A percentile compares a stretch with the other conserved stretches of the same genome.
These are phyloP conservation scores for Fusarium praegraminearum DNA, from an alignment of 2,329 filamentous ascomycete species.

Conservation along the genomic window DNA sequence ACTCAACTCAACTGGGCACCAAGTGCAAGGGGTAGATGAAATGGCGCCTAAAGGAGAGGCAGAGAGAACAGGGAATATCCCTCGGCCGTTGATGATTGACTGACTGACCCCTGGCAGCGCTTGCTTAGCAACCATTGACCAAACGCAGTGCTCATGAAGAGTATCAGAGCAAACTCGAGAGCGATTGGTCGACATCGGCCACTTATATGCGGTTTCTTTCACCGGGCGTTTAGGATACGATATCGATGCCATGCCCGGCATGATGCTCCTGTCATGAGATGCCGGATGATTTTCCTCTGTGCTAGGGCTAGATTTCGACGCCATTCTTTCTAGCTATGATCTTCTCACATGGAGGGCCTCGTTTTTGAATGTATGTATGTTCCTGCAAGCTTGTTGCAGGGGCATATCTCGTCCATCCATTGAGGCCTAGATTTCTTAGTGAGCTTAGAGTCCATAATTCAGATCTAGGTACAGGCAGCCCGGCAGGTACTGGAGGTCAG, in stretches of 20 bases:
- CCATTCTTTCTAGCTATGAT: constrained; percentile 34
- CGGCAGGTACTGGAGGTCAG: neutral
- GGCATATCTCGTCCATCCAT: neutral
- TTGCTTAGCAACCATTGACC: constrained; percentile 47
- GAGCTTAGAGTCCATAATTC: constrained; percentile 11
- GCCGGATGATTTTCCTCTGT: neutral
- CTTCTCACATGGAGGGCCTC: constrained; percentile 37
- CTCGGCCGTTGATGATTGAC: constrained; percentile 14
- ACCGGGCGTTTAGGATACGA: constrained; percentile 29
- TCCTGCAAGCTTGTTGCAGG: constrained; percentile 20
- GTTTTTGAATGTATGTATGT: constrained; percentile 18
- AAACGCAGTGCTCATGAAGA: constrained; percentile 26
- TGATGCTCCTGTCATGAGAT: constrained; percentile 40
- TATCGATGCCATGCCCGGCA: constrained; percentile 25
- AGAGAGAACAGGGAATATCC: constrained; percentile 26
- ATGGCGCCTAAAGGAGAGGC: constrained; percentile 25
- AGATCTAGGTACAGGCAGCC: neutral
- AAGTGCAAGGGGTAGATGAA: constrained; percentile 25
- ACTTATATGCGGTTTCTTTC: constrained; percentile 17
- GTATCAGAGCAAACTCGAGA: constrained; percentile 16
- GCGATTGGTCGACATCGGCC: constrained; percentile 39
- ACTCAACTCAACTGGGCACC: constrained; percentile 39
- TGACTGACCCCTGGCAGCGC: constrained; percentile 30
- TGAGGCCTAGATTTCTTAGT: constrained; percentile 3
- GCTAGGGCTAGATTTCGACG: constrained; percentile 18